A percentile compares a stretch with the other conserved stretches of the same genome.
Conservation (phyloP, 2,329 filamentous ascomycete genomes). For the Podosphaera leucotricha region DNA sequence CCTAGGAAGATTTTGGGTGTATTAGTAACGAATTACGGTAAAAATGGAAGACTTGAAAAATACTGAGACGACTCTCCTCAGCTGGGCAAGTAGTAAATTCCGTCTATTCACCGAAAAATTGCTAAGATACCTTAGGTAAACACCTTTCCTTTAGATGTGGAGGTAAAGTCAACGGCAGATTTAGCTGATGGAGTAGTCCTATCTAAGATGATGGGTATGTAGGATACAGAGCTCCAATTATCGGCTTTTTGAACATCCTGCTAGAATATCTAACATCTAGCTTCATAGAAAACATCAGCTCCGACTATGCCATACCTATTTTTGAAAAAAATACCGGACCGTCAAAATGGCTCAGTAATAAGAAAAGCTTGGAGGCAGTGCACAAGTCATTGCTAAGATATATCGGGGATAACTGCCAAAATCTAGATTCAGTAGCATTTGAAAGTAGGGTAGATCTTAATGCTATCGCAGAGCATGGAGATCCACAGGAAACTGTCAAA, state of each 20-base stretch:
- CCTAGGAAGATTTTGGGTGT: not conserved
- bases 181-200: conserved; percentile 16
- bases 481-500: conserved; percentile 29
- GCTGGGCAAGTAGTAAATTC: conserved; percentile 22
- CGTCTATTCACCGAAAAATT: conserved; percentile 2
- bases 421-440: conserved; percentile 25
- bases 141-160: conserved; percentile 14
- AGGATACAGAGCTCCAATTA: conserved; percentile 8
- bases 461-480: conserved; percentile 31
- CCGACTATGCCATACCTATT: conserved; percentile 29
- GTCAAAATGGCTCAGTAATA: conserved; percentile 19
- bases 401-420: conserved; percentile 27
- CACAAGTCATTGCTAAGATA: conserved; percentile 31
- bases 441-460: conserved; percentile 29
- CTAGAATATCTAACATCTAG: conserved; percentile 10
- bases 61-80: conserved; percentile 30
- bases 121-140: conserved; percentile 14
- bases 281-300: conserved; percentile 31
- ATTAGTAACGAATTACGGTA: not conserved
- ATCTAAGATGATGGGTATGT: conserved; percentile 18
- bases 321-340: conserved; percentile 23
- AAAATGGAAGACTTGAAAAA: conserved; percentile 13
- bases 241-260: not conserved
- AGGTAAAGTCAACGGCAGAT: conserved; percentile 13
- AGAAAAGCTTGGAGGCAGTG: conserved; percentile 28